Evolutionary conservation across 352 stramenopile genomes (phyloP), one percentile per base, ranked within the genome.

Genomic region (Phytophthora sp.): DNA sequence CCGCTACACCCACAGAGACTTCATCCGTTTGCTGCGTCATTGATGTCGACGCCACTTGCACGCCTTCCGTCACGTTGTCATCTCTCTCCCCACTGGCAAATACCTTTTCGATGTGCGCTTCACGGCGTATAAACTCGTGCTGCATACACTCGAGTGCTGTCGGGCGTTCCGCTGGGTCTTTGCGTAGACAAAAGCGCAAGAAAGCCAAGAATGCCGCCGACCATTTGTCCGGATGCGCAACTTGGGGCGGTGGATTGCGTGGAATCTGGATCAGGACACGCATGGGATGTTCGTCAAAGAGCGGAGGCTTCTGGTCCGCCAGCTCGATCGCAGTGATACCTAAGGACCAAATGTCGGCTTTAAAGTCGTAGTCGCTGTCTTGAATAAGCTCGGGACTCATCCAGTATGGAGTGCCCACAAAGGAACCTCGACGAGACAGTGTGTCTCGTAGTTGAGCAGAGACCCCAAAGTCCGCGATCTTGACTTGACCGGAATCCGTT

Each of bases 361-460:
- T 96, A 63, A 84, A 86, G 63, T 97, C 91, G 78, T 98, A 97
- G 65, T 95, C 90, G 51, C 83, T 83, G 47, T 95, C 92, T 63
- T 93, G 87, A 70, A 98, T 98, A 60, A 98, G 89, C 74, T 98
- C 94, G 5, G 93, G 91, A 8, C 90, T 94, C 93, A 98, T 98
- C 94, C 94, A 98, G 65, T 97, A 98, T 13, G 91, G 91, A 30
- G 94, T 98, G 7, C 94, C 93, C 5, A 98, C 93, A 12, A 98
- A 96, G 3, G 86, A 88, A 3, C 76, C 82, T 18, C 82, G 70
- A 8, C 75, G 68, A 29, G 77, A 88, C 36, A 91, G 59, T 0
- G 82, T 88, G 38, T 88, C 70, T 44, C 53, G 24, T 8, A 91
- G 59, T 54, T 89, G 80, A 24, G 83, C 83, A 16, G 85, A 91